These are phyloP conservation scores for Arthroderma sp. DNA, from an alignment of 2,329 filamentous ascomycete genomes.

Conservation along the genomic window DNA sequence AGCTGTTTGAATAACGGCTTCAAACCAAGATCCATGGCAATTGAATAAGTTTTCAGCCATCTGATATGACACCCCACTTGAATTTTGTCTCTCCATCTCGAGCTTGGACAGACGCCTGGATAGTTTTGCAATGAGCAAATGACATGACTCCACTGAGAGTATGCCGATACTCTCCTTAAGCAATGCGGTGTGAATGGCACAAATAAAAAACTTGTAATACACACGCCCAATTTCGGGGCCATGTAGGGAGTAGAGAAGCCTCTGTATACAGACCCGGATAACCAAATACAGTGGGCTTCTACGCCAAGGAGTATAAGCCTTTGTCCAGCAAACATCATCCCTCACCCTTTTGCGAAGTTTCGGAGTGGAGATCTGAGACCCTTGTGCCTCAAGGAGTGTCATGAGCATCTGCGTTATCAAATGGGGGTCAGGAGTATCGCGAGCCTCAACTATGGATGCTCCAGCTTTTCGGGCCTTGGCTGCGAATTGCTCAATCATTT, in stretches of 20 bases:
- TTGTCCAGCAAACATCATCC: slow-evolving; percentile 46
- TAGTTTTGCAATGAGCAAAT: slow-evolving; percentile 40
- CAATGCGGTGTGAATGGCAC: slow-evolving; percentile 34
- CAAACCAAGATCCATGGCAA: slow-evolving; percentile 7
- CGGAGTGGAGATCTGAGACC: slow-evolving; percentile 23
- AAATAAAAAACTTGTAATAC: slow-evolving; percentile 48
- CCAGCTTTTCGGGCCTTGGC: slow-evolving; percentile 42
- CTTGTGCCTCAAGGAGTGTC: slow-evolving; percentile 45
- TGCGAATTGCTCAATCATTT: slow-evolving; percentile 41
- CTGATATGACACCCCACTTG: slow-evolving; percentile 3
- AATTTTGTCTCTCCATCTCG: slow-evolving; percentile 27
- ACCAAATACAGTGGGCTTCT: slow-evolving; percentile 44
- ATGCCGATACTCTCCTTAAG: slow-evolving; percentile 27
- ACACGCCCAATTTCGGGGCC: slow-evolving; percentile 24
- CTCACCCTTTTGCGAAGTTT: slow-evolving; percentile 45
- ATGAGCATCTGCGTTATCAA: slow-evolving; percentile 49
- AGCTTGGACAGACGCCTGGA: slow-evolving; percentile 47
- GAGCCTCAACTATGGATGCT: slow-evolving; percentile 36
- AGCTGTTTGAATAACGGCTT: background rate
- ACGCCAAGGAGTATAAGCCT: slow-evolving; percentile 32
- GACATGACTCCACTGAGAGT: slow-evolving; percentile 22
- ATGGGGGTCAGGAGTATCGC: slow-evolving; percentile 45
- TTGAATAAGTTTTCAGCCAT: slow-evolving; percentile 20
- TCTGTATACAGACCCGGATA: slow-evolving; percentile 39
- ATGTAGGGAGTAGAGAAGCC: slow-evolving; percentile 25